Evolutionary conservation across 192 early-diverging fungal genomes (phyloP), one percentile per base, ranked within the genome.

Genomic region (Borealophlyctis nickersoniae): DNA sequence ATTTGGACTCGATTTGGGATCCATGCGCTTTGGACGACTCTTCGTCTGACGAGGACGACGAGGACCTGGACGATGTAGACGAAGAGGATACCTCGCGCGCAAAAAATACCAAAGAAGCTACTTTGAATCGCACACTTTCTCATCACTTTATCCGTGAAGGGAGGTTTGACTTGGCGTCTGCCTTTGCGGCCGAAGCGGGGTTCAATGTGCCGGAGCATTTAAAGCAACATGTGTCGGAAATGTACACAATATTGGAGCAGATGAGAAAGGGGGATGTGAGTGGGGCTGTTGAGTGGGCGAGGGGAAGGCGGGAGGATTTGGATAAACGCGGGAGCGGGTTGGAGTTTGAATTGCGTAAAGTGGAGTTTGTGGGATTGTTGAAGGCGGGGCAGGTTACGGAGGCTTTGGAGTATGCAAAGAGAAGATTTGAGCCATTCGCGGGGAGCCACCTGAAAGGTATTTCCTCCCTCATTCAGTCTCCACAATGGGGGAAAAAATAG

Each of bases 291-390:
- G 59, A 64, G 77, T 99, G 97, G 97, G 87, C 92, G 7, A 59
- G 62, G 27, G 49, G 55, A 31, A 73, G 92, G 58, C 64, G 83
- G 1, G 73, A 72, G 0, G 78, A 73, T 39, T 74, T 98, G 39
- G 73, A 76, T 32, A 72, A 65, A 19, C 62, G 73, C 24, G 84
- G 80, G 3, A 86, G 86, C 7, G 65, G 68, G 9, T 79, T 99
- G n/a, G 94, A 94, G 74, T 99, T 98, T 76, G 70, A 83, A n/a
- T 79, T 99, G 54, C 90, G 91, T 56, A 71, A 86, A 52, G 76
- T 90, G 49, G 80, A 81, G 66, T 96, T 90, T 54, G 61, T 99
- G 30, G 86, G 92, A 72, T 76, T 89, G 23, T 69, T 98, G 19
- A 75, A 77, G 36, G 45, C 48, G 2, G 67, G 73, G 14, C 51